Conservation (phyloP, 2,329 filamentous ascomycete species). For the Fusarium anguioides region DNA sequence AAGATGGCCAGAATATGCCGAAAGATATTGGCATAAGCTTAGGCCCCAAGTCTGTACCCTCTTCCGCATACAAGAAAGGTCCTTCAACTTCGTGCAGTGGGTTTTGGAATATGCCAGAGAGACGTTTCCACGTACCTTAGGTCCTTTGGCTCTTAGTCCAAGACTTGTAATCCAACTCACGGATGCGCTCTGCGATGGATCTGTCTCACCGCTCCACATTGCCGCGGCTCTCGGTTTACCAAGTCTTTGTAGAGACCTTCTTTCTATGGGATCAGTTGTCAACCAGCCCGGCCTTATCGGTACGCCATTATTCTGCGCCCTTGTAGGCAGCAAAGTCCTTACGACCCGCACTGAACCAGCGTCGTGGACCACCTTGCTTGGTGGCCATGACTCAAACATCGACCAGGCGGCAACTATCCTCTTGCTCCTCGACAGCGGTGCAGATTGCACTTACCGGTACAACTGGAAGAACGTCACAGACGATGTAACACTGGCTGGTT, state of each 20-base stretch:
- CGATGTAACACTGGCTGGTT: slow-evolving; percentile 31
- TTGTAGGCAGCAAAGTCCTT: slow-evolving; percentile 48
- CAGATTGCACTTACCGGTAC: slow-evolving; percentile 33
- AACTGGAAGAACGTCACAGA: slow-evolving; percentile 31
- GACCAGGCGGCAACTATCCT: slow-evolving; percentile 36
- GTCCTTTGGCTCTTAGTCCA: slow-evolving; percentile 35
- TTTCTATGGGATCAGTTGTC: slow-evolving; percentile 37
- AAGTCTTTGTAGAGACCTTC: slow-evolving; percentile 45
- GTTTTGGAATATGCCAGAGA: slow-evolving; percentile 49
- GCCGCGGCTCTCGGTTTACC: slow-evolving; percentile 50
- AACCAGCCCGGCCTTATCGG: slow-evolving; percentile 43
- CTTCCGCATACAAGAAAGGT: slow-evolving; percentile 40
- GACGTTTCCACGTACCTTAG: slow-evolving; percentile 44
- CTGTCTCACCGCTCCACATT: slow-evolving; percentile 49
- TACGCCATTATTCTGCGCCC: slow-evolving; percentile 50
- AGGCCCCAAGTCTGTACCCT: slow-evolving; percentile 43
- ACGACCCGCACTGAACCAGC: slow-evolving; percentile 28
- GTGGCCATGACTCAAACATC: slow-evolving; percentile 3
- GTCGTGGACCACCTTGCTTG: slow-evolving; percentile 39
- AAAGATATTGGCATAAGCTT: slow-evolving; percentile 46
- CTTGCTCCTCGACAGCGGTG: slow-evolving; percentile 39
- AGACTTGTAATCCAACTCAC: slow-evolving; percentile 47
- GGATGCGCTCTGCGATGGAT: slow-evolving; percentile 44
- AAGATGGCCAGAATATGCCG: slow-evolving; percentile 45
- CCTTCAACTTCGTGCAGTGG: slow-evolving; percentile 52